Evolutionary conservation across 1,139 yeast species (phyloP).

Genomic region (Diutina pseudorugosa): DNA sequence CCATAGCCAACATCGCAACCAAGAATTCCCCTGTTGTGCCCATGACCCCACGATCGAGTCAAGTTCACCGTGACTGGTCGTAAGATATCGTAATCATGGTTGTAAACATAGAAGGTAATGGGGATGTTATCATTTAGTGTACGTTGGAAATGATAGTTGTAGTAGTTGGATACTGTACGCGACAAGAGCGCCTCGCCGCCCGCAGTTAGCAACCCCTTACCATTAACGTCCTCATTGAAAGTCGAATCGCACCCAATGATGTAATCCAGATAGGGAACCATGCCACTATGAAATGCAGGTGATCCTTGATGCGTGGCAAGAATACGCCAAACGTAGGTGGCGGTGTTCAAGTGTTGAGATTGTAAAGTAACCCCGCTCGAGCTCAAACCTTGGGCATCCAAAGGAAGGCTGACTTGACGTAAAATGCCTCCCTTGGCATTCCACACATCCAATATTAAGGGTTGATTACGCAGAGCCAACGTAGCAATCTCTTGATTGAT

Average conservation of each 20-base stretch:
- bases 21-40: constrained; percentile 58
- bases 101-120: constrained; percentile 64
- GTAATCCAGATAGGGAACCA: constrained; percentile 78
- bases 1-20: constrained; percentile 98
- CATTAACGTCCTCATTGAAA: constrained; percentile 35
- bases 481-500: constrained; percentile 23
- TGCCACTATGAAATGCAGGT: constrained; percentile 79
- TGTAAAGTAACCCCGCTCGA: constrained; percentile 57
- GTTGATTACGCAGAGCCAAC: constrained; percentile 16
- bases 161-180: constrained; percentile 46
- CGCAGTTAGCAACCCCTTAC: constrained; percentile 51
- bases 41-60: constrained; percentile 29
- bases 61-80: constrained; percentile 72
- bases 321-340: constrained; percentile 85
- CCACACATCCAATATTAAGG: constrained; percentile 63
- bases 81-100: constrained; percentile 73
- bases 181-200: constrained; percentile 83
- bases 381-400: constrained; percentile 10
- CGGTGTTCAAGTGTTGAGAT: constrained; percentile 62
- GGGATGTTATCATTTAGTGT: constrained; percentile 25
- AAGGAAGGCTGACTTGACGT: constrained; percentile 38
- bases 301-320: constrained; percentile 62
- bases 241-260: constrained; percentile 74
- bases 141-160: constrained; percentile 35
- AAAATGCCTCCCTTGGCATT: constrained; percentile 75